Conservation (phyloP, 495 filamentous ascomycete genomes). For the Podospora conica region DNA sequence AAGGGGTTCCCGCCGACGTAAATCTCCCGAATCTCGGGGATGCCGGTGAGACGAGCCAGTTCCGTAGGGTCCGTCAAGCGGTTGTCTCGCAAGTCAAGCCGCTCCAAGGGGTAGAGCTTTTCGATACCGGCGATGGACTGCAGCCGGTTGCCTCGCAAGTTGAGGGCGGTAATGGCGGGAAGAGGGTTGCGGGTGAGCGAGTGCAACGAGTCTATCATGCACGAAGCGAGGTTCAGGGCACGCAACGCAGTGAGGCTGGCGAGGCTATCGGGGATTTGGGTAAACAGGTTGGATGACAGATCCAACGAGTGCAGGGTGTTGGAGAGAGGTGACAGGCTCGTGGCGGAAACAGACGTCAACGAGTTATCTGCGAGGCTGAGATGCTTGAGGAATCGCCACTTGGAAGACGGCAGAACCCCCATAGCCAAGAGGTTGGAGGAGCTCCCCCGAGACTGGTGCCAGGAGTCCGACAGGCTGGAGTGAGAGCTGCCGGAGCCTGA, state of each 20-base stretch:
- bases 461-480: slow-evolving; percentile 69
- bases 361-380: slow-evolving; percentile 88
- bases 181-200: slow-evolving; percentile 80
- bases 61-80: slow-evolving; percentile 84
- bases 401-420: slow-evolving; percentile 66
- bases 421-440: slow-evolving; percentile 63
- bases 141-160: slow-evolving; percentile 84
- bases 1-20: slow-evolving; percentile 90
- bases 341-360: slow-evolving; percentile 66
- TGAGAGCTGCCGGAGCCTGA: slow-evolving; percentile 90
- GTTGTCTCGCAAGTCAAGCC: slow-evolving; percentile 90
- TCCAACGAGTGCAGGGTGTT: slow-evolving; percentile 86
- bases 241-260: slow-evolving; percentile 73
- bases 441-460: slow-evolving; percentile 58
- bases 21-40: slow-evolving; percentile 86
- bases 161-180: slow-evolving; percentile 88
- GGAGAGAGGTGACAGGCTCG: slow-evolving; percentile 72
- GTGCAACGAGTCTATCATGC: slow-evolving; percentile 95
- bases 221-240: slow-evolving; percentile 86
- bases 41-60: slow-evolving; percentile 78
- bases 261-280: slow-evolving; percentile 83
- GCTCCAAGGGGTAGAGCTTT: slow-evolving; percentile 76
- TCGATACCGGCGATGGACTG: slow-evolving; percentile 87
- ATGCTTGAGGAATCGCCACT: slow-evolving; percentile 92
- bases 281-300: slow-evolving; percentile 84